phyloP scores from a whole-genome alignment of 2,329 filamentous ascomycete genomes.

The Balansia obtecta region DNA sequence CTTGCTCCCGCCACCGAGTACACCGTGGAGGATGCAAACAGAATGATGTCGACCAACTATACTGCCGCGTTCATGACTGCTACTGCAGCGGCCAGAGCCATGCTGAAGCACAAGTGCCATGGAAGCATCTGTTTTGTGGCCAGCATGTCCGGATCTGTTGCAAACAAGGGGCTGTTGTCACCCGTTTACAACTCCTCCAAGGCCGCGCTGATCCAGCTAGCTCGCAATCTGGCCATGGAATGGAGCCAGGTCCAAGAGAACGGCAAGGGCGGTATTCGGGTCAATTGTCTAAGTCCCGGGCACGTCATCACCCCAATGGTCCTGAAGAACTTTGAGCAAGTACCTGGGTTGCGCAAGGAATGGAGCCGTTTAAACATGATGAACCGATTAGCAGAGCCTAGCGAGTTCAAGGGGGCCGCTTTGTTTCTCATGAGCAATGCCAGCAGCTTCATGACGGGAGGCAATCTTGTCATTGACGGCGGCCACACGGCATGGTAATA shows the following conservation, averaged over 20 bases:
- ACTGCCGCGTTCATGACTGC: constrained; percentile 30
- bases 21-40: constrained; percentile 38
- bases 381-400: constrained; percentile 41
- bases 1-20: constrained; percentile 58
- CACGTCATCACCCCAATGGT: constrained; percentile 65
- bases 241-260: constrained; percentile 36
- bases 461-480: constrained; percentile 41
- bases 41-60: constrained; percentile 59
- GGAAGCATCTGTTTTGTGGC: constrained; percentile 46
- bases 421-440: constrained; percentile 50
- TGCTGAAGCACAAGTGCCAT: constrained; percentile 35
- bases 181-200: constrained; percentile 57
- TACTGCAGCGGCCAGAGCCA: constrained; percentile 39
- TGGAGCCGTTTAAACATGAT: constrained; percentile 70
- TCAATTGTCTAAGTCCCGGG: constrained; percentile 58
- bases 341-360: constrained; percentile 42
- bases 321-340: constrained; percentile 54
- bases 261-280: constrained; percentile 43
- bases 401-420: constrained; percentile 48
- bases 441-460: constrained; percentile 51
- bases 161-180: constrained; percentile 48
- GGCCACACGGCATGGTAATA: constrained; percentile 26
- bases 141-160: constrained; percentile 41
- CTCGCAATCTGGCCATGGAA: constrained; percentile 48
- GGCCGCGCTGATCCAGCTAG: constrained; percentile 51